Evolutionary conservation across 176 grass and related monocot species (phyloP), one percentile per base, ranked within the genome.

Genomic region (Chloris gayana): DNA sequence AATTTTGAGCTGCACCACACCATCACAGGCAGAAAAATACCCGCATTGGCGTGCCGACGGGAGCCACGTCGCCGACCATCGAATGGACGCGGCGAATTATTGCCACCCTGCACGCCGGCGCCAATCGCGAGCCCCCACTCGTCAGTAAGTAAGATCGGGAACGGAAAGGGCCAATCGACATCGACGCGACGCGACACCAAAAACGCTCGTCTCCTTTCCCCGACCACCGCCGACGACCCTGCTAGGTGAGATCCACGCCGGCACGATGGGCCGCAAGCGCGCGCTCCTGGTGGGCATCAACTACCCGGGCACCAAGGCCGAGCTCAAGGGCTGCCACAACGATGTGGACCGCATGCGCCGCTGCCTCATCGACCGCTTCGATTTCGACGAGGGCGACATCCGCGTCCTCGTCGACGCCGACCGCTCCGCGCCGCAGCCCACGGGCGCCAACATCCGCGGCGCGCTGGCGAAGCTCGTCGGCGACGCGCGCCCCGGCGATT

Each of bases 311-410:
- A 98, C 96, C 47, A 95, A 93, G 77, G 96, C 96, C 0, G 96
- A 98, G 86, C 90, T 98, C 49, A 89, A 88, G 87, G 96, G 96
- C 27, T 98, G 92, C 90, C 80, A 93, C 86, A 98, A 98, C 86
- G 96, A 98, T 39, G 92, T 98, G 11, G 83, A 87, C 74, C 92
- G 96, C 77, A 98, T 95, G 92, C 84, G 83, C 82, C 74, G 77
- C 22, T 85, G 85, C 84, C 86, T 98, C 51, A 15, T 98, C 66
- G 81, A 98, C 9, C 82, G 86, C n/a, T 98, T 90, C 84, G 92
- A 84, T 31, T 95, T 98, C 84, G 77, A 78, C 26, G 88, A 95
- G 62, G 74, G 66, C 12, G 79, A 99, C 82, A 88, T 99, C 78
- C 76, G 64, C 63, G 63, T 99, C 24, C 88, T 98, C 80, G 70